Percentiles rank a stretch among this genome's conserved stretches.
Evolutionary conservation across 345 rosid species (phyloP).

Genomic region (Cardamine occulta): DNA sequence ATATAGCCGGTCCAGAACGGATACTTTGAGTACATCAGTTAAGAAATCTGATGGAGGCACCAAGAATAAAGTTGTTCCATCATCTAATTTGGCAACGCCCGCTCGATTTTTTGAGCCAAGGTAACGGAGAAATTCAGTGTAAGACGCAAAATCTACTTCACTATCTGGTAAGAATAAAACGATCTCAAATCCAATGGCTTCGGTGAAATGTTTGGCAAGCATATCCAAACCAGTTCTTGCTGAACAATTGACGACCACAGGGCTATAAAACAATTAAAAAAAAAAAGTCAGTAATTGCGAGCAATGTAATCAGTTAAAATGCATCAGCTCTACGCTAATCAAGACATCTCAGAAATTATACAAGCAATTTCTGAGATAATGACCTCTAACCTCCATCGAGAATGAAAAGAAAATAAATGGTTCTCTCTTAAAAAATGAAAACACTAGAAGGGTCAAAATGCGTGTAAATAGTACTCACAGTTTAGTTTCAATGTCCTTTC

Average conservation of each 20-base stretch:
- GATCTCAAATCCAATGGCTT: constrained; percentile 83
- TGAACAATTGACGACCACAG: constrained; percentile 88
- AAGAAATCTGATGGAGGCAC: constrained; percentile 98
- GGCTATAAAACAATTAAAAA: constrained; percentile 52
- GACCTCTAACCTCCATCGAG: constrained; percentile 1
- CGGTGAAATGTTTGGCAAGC: constrained; percentile 81
- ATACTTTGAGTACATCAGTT: constrained; percentile 71
- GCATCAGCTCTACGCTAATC: constrained; percentile 5
- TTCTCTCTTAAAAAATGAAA: neutral
- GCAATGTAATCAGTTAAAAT: constrained; percentile 16
- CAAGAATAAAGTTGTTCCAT: constrained; percentile 90
- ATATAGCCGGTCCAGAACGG: constrained; percentile 87
- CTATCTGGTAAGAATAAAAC: constrained; percentile 93
- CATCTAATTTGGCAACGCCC: constrained; percentile 94
- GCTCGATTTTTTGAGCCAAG: constrained; percentile 93
- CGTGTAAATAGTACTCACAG: constrained; percentile 51
- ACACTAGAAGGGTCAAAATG: neutral
- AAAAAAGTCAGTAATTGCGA: constrained; percentile 13
- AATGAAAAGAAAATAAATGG: constrained; percentile 11
- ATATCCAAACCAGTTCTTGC: constrained; percentile 97
- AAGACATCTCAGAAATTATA: constrained; percentile 11
- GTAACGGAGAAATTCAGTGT: constrained; percentile 94
- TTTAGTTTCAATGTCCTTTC: constrained; percentile 53
- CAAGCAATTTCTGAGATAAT: neutral
- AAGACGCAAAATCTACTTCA: constrained; percentile 94